Evolutionary conservation across 345 rosid genomes (phyloP).

Genomic region (Aquilaria yunnanensis): DNA sequence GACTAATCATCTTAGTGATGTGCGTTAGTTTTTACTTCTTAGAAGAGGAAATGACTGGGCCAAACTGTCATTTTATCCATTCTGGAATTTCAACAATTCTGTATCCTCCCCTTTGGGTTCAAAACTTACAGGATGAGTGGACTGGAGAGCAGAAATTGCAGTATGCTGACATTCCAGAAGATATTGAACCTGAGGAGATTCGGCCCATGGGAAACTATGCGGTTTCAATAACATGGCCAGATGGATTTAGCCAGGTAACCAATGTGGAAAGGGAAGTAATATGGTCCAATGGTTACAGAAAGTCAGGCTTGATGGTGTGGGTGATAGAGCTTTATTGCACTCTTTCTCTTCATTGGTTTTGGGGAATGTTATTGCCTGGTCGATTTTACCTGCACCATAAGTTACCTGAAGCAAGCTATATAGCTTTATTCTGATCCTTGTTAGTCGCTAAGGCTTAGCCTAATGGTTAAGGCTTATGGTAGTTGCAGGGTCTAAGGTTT

Average conservation of each 20-base stretch:
- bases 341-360: too few relatives aligned
- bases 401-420: neutral
- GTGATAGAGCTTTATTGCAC: too few relatives aligned
- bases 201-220: conserved; percentile 98
- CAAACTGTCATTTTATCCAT: neutral
- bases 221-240: conserved; percentile 92
- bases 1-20: too few relatives aligned
- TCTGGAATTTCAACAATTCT: neutral
- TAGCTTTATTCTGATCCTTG: neutral
- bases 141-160: conserved; percentile 85
- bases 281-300: too few relatives aligned
- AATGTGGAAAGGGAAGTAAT: too few relatives aligned
- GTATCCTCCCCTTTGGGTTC: conserved; percentile 1
- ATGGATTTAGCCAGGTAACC: conserved; percentile 81
- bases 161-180: conserved; percentile 67
- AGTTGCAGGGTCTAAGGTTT: neutral
- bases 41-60: conserved; percentile 2
- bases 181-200: conserved; percentile 85
- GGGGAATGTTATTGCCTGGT: too few relatives aligned
- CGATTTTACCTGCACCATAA: too few relatives aligned
- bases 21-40: too few relatives aligned
- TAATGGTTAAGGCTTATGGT: too few relatives aligned
- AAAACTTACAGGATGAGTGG: conserved; percentile 72
- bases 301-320: too few relatives aligned
- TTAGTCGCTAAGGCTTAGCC: too few relatives aligned